Base-by-base conservation (phyloP, 371 early-diverging fungal species). In the Syncephalis plumigaleata region DNA sequence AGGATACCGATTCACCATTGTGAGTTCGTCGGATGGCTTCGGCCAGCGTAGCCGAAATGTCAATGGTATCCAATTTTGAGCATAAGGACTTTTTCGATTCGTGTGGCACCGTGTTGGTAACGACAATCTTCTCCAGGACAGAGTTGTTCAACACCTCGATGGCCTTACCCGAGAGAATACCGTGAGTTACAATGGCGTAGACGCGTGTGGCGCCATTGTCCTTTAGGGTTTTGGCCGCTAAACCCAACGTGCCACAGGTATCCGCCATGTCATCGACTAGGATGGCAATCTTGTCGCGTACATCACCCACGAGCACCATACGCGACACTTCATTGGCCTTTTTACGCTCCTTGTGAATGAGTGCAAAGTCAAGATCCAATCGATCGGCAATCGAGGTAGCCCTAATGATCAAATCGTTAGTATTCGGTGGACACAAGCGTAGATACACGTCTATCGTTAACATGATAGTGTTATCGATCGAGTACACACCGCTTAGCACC, bases 241-340 rank as follows among this genome's bases (percentile, higher is more conserved):
- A 64, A 11, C 84, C 87, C 37, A 96, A 72, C 8, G 97, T 96
- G 44, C 90, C 90, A 59, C 92, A 95, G 16, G 95, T 97, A 62
- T 95, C 96, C 9, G 94, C 96, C 86, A 96, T 95, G 62, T 96
- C 97, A 66, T 96, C 97, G 13, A 97, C 89, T 45, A 95, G 63
- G 52, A 97, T 90, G 36, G 88, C 91, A 53, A 81, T 74, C 70
- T 84, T 81, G 50, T 74, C 89, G 53, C 57, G 67, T 40, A 97
- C 98, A 65, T 94, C 92, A 47, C 98, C 98, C 8, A 97, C 95
- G 37, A 97, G 67, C 36, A 90, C 86, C 92, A 94, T 92, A 47
- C 86, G 82, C 27, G 89, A 88, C 38, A 91, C 90, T 67, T 89
- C 90, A 62, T 87, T 90, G 45, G 89, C 90, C 71, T 84, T 84